Percentiles rank a stretch among this genome's conserved stretches.
These are phyloP conservation scores for Metarhizium anisopliae DNA, from an alignment of 2,329 filamentous ascomycete species.

Conservation along the genomic window DNA sequence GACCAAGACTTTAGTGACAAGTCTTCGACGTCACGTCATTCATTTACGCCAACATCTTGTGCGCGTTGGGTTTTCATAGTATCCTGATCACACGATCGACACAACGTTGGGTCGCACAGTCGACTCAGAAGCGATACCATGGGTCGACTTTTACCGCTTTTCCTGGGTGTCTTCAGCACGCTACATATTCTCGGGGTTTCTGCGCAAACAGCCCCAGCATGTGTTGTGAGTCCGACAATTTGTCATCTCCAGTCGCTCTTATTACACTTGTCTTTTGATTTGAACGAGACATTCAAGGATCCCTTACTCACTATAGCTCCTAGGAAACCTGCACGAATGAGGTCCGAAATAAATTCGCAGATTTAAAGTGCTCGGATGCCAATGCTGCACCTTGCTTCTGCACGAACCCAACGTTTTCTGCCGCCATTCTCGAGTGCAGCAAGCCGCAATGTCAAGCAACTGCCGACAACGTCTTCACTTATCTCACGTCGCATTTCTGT, in stretches of 20 bases:
- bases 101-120: neutral
- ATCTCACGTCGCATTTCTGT: constrained; percentile 14
- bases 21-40: too few species aligned
- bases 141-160: constrained; percentile 5
- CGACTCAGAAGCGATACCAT: neutral
- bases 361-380: constrained; percentile 18
- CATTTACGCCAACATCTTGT: too few species aligned
- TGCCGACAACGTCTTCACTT: constrained; percentile 11
- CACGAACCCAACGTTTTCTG: constrained; percentile 21
- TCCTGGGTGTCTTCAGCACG: constrained; percentile 20
- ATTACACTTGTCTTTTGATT: neutral
- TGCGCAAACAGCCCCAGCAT: constrained; percentile 15
- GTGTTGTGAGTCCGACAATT: constrained; percentile 20
- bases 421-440: constrained; percentile 32
- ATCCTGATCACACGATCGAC: neutral
- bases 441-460: constrained; percentile 16
- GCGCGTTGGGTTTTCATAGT: neutral
- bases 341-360: constrained; percentile 12
- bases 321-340: constrained; percentile 14
- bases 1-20: too few species aligned
- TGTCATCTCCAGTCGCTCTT: neutral
- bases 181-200: constrained; percentile 17
- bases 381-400: constrained; percentile 31
- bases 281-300: neutral
- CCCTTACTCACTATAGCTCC: neutral